Percentiles rank a stretch among this genome's conserved stretches.
Conservation (phyloP, 345 rosid species). For the Syzygium oleosum region DNA sequence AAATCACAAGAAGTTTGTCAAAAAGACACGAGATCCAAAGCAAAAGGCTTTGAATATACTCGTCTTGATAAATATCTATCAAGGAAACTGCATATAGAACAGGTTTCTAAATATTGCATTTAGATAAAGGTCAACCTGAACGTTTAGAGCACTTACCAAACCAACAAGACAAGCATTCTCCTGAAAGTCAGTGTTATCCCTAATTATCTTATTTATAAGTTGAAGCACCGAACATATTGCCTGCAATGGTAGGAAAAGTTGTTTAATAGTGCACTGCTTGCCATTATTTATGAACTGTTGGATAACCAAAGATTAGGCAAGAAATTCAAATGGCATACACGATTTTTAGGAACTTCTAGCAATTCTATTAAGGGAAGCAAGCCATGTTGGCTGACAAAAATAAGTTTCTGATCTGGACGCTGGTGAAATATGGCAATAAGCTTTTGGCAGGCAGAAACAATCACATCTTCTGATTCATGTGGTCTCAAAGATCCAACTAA, state of each 20-base stretch:
- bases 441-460: conserved; percentile 75
- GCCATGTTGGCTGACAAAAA: conserved; percentile 85
- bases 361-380: conserved; percentile 86
- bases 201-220: conserved; percentile 73
- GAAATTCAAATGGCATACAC: conserved; percentile 41
- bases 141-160: conserved; percentile 35
- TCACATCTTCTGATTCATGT: conserved; percentile 86
- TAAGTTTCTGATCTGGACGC: conserved; percentile 85
- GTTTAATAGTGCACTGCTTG: not conserved
- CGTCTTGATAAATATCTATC: not conserved
- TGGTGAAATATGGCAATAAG: conserved; percentile 72
- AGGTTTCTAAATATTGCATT: not conserved
- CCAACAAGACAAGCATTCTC: conserved; percentile 99
- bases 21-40: not conserved
- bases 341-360: conserved; percentile 73
- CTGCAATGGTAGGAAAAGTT: conserved; percentile 34
- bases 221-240: conserved; percentile 84
- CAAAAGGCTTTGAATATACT: not conserved
- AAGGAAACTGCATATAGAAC: not conserved
- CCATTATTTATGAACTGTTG: not conserved
- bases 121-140: not conserved
- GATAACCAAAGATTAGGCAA: not conserved
- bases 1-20: not conserved
- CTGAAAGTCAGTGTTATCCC: conserved; percentile 80
- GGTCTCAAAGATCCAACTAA: conserved; percentile 73